phyloP scores from a whole-genome alignment of 2,329 filamentous ascomycete species.

The Diplodia intermedia region DNA sequence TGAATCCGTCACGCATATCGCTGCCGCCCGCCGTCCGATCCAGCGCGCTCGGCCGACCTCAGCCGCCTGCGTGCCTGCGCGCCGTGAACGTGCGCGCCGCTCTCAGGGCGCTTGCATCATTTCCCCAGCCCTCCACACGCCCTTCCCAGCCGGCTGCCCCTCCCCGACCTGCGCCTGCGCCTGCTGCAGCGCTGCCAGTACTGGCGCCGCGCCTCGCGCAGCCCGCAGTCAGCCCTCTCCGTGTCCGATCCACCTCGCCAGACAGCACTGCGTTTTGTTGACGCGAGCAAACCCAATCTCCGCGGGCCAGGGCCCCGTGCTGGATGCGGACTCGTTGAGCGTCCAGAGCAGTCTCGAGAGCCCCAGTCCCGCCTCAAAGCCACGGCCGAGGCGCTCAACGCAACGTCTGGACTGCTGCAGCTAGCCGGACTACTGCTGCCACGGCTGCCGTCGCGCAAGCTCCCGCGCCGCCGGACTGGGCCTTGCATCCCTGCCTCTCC shows the following conservation, averaged over 20 bases:
- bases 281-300: neutral
- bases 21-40: conserved; percentile 13
- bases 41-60: conserved; percentile 28
- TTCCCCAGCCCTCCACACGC: conserved; percentile 22
- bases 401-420: neutral
- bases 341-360: neutral
- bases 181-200: neutral
- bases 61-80: neutral
- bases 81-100: conserved; percentile 7
- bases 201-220: conserved; percentile 11
- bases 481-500: conserved; percentile 23
- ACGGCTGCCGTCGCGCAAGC: conserved; percentile 26
- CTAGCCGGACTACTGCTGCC: conserved; percentile 17
- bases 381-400: neutral
- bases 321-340: neutral
- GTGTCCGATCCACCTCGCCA: neutral
- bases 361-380: no score
- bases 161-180: neutral
- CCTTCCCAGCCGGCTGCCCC: neutral
- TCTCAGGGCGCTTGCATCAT: conserved; percentile 7
- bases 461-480: conserved; percentile 28
- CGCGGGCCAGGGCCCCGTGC: neutral
- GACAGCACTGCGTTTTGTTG: no score
- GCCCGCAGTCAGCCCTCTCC: neutral
- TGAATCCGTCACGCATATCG: conserved; percentile 19